Evolutionary conservation across 768 basidiomycete species (phyloP).

Genomic region (Cystofilobasidium bisporidii): DNA sequence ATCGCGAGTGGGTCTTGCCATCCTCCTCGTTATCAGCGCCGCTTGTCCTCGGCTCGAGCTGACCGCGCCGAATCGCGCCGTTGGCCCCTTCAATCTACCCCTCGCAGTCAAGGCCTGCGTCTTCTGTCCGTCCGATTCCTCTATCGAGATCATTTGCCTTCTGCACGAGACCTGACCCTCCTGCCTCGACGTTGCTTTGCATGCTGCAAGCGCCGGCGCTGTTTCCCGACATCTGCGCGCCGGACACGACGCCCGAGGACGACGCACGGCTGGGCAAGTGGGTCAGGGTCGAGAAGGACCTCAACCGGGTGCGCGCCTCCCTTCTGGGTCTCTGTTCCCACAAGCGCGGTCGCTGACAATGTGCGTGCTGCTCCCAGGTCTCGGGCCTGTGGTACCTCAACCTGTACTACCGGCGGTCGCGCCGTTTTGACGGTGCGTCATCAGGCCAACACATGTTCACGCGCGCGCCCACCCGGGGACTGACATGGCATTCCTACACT

Average conservation of each 20-base stretch:
- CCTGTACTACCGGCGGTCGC: conserved; percentile 73
- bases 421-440: conserved; percentile 26
- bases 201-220: conserved; percentile 43
- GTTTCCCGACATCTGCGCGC: conserved; percentile 56
- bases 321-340: neutral
- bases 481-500: no score
- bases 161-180: neutral
- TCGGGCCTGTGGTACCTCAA: conserved; percentile 54
- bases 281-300: conserved; percentile 74
- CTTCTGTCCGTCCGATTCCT: conserved; percentile 8
- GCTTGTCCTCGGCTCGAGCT: no score
- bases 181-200: neutral
- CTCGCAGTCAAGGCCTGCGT: conserved; percentile 15
- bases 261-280: conserved; percentile 63
- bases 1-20: conserved; percentile 47
- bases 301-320: conserved; percentile 47
- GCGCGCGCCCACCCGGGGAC: no score
- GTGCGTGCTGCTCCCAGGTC: conserved; percentile 35
- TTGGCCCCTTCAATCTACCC: neutral
- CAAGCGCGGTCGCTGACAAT: no score
- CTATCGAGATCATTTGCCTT: no score
- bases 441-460: no score
- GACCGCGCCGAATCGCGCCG: no score
- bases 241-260: conserved; percentile 57
- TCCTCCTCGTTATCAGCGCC: no score